Evolutionary conservation across 805 yeast genomes (phyloP).

Genomic region (Myxozyma udenii): DNA sequence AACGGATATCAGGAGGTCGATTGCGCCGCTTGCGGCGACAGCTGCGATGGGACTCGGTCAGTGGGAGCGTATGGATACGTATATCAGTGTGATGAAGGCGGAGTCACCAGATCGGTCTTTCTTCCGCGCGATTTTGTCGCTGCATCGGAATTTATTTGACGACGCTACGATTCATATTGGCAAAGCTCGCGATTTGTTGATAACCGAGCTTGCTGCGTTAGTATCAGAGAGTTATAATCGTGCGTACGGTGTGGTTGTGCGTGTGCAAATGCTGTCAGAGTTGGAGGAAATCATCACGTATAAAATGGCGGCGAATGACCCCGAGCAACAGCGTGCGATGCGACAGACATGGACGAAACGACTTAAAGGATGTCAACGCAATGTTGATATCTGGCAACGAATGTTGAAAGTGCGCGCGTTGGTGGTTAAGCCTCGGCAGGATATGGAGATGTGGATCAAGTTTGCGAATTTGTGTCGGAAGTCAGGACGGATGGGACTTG

Average conservation of each 20-base stretch:
- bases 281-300: conserved; percentile 90
- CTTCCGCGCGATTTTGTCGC: conserved; percentile 81
- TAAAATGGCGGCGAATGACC: conserved; percentile 77
- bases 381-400: conserved; percentile 98
- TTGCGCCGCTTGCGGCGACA: conserved; percentile 97
- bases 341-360: conserved; percentile 93
- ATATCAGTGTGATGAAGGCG: conserved; percentile 81
- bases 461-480: conserved; percentile 95
- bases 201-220: conserved; percentile 89
- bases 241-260: conserved; percentile 93
- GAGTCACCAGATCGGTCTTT: conserved; percentile 95
- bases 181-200: conserved; percentile 82
- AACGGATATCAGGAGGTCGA: conserved; percentile 69
- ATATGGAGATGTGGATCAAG: conserved; percentile 96
- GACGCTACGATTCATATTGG: conserved; percentile 76
- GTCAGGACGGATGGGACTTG: conserved; percentile 85
- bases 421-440: conserved; percentile 91
- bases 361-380: conserved; percentile 87
- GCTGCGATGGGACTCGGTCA: conserved; percentile 98
- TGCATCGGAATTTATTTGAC: conserved; percentile 81
- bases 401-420: conserved; percentile 88
- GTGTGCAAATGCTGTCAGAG: conserved; percentile 96
- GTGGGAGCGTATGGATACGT: conserved; percentile 94
- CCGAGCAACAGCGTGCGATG: conserved; percentile 73
- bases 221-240: conserved; percentile 95